Conservation (phyloP, 495 filamentous ascomycete species). For the Aspergillus biplanus region DNA sequence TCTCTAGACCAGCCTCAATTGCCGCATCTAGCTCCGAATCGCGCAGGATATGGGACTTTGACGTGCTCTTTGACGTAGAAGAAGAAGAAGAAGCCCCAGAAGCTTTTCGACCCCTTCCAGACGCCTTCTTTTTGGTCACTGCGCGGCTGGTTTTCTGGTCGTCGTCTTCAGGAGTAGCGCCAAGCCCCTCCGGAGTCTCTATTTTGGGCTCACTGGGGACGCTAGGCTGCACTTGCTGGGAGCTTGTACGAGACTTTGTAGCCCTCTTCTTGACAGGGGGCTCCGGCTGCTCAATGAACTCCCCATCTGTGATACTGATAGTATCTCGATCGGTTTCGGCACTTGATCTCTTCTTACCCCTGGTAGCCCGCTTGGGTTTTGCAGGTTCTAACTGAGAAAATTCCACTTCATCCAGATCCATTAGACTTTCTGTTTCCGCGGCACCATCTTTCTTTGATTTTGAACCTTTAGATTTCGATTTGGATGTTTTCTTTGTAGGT, state of each 20-base stretch:
- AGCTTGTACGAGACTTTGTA: conserved; percentile 55
- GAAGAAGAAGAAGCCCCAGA: conserved; percentile 60
- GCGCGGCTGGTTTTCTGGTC: conserved; percentile 43
- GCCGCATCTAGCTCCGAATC: conserved; percentile 73
- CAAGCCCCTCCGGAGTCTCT: conserved; percentile 27
- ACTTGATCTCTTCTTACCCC: conserved; percentile 69
- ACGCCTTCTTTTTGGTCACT: conserved; percentile 42
- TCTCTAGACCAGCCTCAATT: conserved; percentile 66
- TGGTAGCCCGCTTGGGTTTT: conserved; percentile 49
- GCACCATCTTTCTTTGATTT: conserved; percentile 64
- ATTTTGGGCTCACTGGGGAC: conserved; percentile 27
- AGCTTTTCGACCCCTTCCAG: conserved; percentile 54
- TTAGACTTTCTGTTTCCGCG: conserved; percentile 48
- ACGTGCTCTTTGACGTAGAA: conserved; percentile 42
- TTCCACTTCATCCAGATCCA: conserved; percentile 37
- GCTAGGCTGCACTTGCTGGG: conserved; percentile 30
- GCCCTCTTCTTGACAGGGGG: conserved; percentile 69
- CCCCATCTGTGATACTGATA: conserved; percentile 21
- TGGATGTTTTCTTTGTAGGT: conserved; percentile 51
- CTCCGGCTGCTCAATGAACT: conserved; percentile 28
- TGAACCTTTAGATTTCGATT: conserved; percentile 40
- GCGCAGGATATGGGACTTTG: conserved; percentile 45
- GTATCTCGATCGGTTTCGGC: conserved; percentile 61
- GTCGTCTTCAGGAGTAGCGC: conserved; percentile 32
- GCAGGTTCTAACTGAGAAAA: conserved; percentile 34